phyloP scores from a whole-genome alignment of 2,329 filamentous ascomycete species.

The Neonectria magnoliae region DNA sequence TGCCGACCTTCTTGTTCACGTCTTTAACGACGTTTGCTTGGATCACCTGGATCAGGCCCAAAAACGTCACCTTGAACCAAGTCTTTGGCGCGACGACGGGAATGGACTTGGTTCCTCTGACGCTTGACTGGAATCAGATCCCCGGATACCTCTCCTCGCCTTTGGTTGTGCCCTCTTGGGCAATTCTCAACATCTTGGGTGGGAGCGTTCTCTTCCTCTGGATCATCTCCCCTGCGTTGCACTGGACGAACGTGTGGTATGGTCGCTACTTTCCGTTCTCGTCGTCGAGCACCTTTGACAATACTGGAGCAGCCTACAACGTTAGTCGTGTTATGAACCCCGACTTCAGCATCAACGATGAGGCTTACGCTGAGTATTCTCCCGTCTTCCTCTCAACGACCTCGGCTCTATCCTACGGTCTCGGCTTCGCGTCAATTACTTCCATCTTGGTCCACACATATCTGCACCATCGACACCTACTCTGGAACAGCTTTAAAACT shows the following conservation, averaged over 20 bases:
- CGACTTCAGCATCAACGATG: slow-evolving; percentile 62
- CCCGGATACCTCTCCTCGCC: slow-evolving; percentile 66
- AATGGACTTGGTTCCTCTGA: slow-evolving; percentile 62
- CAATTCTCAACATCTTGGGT: slow-evolving; percentile 67
- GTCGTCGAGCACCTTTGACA: slow-evolving; percentile 69
- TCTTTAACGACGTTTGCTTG: slow-evolving; percentile 15
- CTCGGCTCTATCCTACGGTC: slow-evolving; percentile 64
- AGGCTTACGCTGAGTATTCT: slow-evolving; percentile 67
- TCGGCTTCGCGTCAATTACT: slow-evolving; percentile 66
- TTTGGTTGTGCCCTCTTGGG: slow-evolving; percentile 68
- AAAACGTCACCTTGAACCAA: slow-evolving; percentile 63
- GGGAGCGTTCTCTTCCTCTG: slow-evolving; percentile 59
- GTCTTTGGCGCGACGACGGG: slow-evolving; percentile 64
- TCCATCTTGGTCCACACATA: slow-evolving; percentile 62
- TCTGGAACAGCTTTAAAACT: slow-evolving; percentile 45
- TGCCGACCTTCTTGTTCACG: slow-evolving; percentile 50
- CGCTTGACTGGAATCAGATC: slow-evolving; percentile 58
- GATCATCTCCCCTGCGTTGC: slow-evolving; percentile 22
- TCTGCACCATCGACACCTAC: slow-evolving; percentile 63
- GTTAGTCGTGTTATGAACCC: slow-evolving; percentile 63
- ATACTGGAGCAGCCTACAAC: slow-evolving; percentile 66
- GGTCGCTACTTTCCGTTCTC: slow-evolving; percentile 47
- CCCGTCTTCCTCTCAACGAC: slow-evolving; percentile 64
- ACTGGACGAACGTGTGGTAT: slow-evolving; percentile 23
- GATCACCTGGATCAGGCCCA: slow-evolving; percentile 58